These are phyloP conservation scores for Mycena galericulata DNA, from an alignment of 768 basidiomycete genomes.

Conservation along the genomic window DNA sequence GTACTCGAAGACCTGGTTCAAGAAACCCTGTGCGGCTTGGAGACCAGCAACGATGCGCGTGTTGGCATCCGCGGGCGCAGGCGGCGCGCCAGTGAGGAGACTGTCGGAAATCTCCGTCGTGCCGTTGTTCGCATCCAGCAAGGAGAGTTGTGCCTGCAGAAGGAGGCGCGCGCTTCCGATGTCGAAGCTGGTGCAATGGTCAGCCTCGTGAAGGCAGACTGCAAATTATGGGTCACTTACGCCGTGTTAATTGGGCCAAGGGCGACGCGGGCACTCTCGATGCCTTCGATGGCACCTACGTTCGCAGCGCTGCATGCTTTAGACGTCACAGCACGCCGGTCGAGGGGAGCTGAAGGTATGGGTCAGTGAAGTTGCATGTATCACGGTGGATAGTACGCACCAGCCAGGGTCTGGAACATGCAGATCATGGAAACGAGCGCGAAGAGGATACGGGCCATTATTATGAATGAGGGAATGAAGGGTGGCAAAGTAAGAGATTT, in stretches of 20 bases:
- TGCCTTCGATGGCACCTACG: too few species aligned
- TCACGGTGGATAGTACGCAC: neutral
- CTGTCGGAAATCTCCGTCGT: slow-evolving; percentile 7
- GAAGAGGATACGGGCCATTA: too few species aligned
- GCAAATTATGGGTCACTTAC: too few species aligned
- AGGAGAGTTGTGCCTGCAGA: slow-evolving; percentile 14
- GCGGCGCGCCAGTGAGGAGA: neutral
- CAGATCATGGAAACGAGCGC: too few species aligned
- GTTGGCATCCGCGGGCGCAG: neutral
- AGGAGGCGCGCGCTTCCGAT: slow-evolving; percentile 15
- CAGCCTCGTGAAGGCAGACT: too few species aligned
- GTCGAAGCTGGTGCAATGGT: too few species aligned
- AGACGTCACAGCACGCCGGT: neutral
- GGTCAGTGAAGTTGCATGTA: neutral
- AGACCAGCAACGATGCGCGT: slow-evolving; percentile 11
- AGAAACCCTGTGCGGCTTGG: neutral
- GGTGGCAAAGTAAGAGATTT: too few species aligned
- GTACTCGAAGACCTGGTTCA: neutral
- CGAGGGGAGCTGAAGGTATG: slow-evolving; percentile 4
- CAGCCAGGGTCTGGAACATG: slow-evolving; percentile 16
- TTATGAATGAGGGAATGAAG: neutral
- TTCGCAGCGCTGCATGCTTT: too few species aligned
- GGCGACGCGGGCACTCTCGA: too few species aligned
- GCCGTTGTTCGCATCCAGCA: slow-evolving; percentile 22
- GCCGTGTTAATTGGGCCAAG: too few species aligned